These are phyloP conservation scores for Nannizzia gypsea DNA, from an alignment of 2,329 filamentous ascomycete species.

Conservation along the genomic window DNA sequence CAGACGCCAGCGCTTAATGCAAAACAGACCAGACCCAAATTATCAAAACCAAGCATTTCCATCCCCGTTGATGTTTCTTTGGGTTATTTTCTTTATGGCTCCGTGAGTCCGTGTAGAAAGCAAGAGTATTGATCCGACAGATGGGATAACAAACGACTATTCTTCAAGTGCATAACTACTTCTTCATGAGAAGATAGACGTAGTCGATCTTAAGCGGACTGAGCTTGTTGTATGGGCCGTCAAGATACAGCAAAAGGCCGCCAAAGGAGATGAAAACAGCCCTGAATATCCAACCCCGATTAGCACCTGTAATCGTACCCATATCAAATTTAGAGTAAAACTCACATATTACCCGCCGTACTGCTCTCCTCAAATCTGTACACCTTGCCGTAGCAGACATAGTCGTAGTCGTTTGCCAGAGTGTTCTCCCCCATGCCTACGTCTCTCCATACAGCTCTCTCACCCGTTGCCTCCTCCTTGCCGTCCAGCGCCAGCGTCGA, in stretches of 20 bases:
- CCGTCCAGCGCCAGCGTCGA: constrained; percentile 81
- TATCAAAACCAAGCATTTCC: neutral
- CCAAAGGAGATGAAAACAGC: constrained; percentile 93
- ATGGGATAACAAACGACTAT: neutral
- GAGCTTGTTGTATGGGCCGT: constrained; percentile 92
- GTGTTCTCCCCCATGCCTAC: constrained; percentile 45
- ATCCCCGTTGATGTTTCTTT: neutral
- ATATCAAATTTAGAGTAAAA: neutral
- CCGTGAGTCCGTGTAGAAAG: neutral
- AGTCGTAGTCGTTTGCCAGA: constrained; percentile 42
- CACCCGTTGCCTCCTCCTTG: constrained; percentile 56
- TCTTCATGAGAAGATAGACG: constrained; percentile 88
- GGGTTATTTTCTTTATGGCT: neutral
- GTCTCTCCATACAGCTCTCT: constrained; percentile 62
- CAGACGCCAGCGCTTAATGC: constrained; percentile 32
- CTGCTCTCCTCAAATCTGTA: constrained; percentile 43
- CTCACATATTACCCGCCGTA: constrained; percentile 73
- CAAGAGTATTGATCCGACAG: neutral
- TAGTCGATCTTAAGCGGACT: constrained; percentile 85
- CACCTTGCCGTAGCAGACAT: constrained; percentile 42
- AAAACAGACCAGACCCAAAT: constrained; percentile 10
- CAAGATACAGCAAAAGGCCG: constrained; percentile 75
- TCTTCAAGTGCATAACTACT: constrained; percentile 39
- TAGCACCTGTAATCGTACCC: neutral
- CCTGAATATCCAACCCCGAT: constrained; percentile 38